Evolutionary conservation across 2,329 filamentous ascomycete genomes (phyloP), one percentile per base, ranked within the genome.

Genomic region (Fusarium sp.): DNA sequence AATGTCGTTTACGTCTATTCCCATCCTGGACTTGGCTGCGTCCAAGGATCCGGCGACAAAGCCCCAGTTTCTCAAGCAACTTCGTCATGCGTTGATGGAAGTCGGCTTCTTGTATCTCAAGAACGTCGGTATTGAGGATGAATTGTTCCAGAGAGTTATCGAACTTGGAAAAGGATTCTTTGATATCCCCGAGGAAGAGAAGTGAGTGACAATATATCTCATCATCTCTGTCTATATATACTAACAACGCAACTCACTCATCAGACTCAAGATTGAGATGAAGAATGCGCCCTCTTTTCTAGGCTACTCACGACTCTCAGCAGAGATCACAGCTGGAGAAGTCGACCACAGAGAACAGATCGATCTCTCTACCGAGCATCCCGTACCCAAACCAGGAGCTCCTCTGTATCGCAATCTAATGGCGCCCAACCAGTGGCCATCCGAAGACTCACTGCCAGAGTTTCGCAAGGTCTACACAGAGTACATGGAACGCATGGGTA

Each of bases 51-150:
- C 88, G 20, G 81, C 82, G 7, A 90, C 91, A 1, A 97, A 96
- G 80, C 86, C 91, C 4, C 82, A 81, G 32, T 96, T 97, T 74
- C 86, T 97, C 0, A 79, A 82, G 1, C 84, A 92, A 56, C 85
- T 97, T 32, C 90, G 92, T 18, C 84, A 92, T 79, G 92, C 93
- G 0, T 82, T 97, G 32, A 87, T 97, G 74, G 91, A 95, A 77
- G 92, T 97, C n/a, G 93, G 93, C 3, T 97, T 97, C 75, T 79
- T 97, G 23, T 97, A 97, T 76, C 87, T 97, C 66, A 91, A 90
- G 76, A 94, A 97, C 75, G 90, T 92, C 4, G 92, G 91, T 23
- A 89, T 95, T 53, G 84, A 90, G 7, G 86, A 90, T 18, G 82
- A 86, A 41, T 81, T 95, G 55, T 89, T 92, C 72, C 76, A 87